phyloP scores from a whole-genome alignment of 163 green algal genomes.

The Picocystis sp. region DNA sequence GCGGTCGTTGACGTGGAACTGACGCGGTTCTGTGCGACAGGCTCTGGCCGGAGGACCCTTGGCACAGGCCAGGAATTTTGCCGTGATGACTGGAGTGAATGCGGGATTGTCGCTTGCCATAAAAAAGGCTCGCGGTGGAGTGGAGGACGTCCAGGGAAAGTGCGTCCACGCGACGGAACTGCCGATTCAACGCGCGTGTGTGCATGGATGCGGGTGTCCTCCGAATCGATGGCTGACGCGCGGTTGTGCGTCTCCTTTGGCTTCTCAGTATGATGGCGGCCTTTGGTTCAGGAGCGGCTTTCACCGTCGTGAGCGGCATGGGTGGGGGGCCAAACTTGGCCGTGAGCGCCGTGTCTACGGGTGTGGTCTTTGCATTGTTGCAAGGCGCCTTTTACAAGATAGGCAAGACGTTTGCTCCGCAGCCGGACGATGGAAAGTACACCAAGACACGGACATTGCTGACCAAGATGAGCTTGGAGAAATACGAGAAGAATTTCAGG shows the following conservation, averaged over 20 bases:
- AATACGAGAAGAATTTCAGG: slow-evolving; percentile 89
- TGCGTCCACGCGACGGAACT: slow-evolving; percentile 24
- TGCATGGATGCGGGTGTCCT: too few species aligned
- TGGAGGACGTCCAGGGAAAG: slow-evolving; percentile 69
- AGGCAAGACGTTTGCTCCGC: slow-evolving; percentile 6
- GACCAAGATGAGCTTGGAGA: slow-evolving; percentile 34
- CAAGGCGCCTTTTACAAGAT: slow-evolving; percentile 83
- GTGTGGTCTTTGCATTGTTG: slow-evolving; percentile 67
- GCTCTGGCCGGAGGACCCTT: slow-evolving; percentile 26
- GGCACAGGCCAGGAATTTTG: slow-evolving; percentile 79
- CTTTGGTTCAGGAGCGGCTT: slow-evolving; percentile 61
- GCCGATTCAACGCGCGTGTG: not conserved
- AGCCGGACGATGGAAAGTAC: too few species aligned
- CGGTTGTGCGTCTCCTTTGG: too few species aligned
- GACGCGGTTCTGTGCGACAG: slow-evolving; percentile 12
- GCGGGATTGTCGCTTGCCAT: slow-evolving; percentile 50
- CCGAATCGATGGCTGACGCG: too few species aligned
- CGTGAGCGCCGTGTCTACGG: slow-evolving; percentile 47
- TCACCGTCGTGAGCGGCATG: slow-evolving; percentile 54
- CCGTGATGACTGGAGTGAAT: slow-evolving; percentile 82
- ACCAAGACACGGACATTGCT: too few species aligned
- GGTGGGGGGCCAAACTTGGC: slow-evolving; percentile 22
- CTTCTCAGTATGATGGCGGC: slow-evolving; percentile 52
- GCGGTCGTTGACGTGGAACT: too few species aligned
- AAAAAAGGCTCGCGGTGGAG: slow-evolving; percentile 49